These are phyloP conservation scores for Wilhelminamyces savonicus DNA, from an alignment of 805 yeast species.

Conservation along the genomic window DNA sequence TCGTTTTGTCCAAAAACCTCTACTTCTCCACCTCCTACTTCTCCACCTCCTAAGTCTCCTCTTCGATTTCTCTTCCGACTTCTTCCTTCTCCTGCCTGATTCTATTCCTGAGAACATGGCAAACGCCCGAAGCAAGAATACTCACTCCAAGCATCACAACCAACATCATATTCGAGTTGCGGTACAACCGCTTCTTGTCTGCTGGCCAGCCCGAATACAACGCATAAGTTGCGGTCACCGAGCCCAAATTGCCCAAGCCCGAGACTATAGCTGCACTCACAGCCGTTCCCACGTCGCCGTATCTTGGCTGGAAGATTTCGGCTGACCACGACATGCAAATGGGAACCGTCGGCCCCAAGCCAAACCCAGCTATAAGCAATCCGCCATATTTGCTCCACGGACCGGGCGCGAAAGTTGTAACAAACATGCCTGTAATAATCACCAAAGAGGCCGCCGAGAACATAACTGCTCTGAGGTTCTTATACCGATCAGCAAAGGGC, in stretches of 20 bases:
- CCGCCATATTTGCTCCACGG: conserved; percentile 80
- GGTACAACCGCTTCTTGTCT: conserved; percentile 54
- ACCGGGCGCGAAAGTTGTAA: conserved; percentile 67
- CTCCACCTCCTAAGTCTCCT: too few species aligned
- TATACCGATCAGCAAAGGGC: conserved; percentile 71
- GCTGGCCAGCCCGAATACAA: conserved; percentile 84
- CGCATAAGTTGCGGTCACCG: conserved; percentile 82
- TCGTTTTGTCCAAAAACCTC: too few species aligned
- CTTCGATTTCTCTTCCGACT: too few species aligned
- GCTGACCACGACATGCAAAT: conserved; percentile 80
- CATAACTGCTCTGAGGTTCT: conserved; percentile 51
- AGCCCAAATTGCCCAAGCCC: conserved; percentile 83
- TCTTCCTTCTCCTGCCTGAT: too few species aligned
- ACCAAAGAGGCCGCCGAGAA: conserved; percentile 59
- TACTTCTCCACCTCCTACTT: too few species aligned
- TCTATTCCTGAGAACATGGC: conserved; percentile 24
- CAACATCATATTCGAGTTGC: conserved; percentile 78
- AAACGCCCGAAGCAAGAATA: conserved; percentile 41
- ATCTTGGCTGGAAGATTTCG: conserved; percentile 60
- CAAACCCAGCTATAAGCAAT: conserved; percentile 74
- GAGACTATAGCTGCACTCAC: conserved; percentile 77
- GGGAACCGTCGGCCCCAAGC: conserved; percentile 89
- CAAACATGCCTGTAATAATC: conserved; percentile 69
- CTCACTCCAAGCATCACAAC: conserved; percentile 72
- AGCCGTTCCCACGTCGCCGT: conserved; percentile 83